These are phyloP conservation scores for Entomortierella lignicola DNA, from an alignment of 192 early-diverging fungal genomes.

Conservation along the genomic window DNA sequence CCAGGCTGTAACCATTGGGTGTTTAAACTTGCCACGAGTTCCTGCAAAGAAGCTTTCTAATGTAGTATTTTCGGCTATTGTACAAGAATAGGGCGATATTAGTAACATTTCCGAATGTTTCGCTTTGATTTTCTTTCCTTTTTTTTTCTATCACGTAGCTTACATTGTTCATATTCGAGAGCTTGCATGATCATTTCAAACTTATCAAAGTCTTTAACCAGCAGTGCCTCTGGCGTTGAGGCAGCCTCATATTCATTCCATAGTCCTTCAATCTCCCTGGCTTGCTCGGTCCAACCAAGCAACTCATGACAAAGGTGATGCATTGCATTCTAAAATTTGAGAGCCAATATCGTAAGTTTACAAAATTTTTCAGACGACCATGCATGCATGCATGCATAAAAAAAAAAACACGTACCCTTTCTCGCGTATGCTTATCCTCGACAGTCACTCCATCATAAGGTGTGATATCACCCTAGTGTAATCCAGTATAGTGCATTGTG, in stretches of 20 bases:
- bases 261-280: slow-evolving; percentile 77
- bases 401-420: slow-evolving; percentile 57
- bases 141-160: not conserved
- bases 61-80: slow-evolving; percentile 62
- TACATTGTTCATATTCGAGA: slow-evolving; percentile 88
- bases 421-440: slow-evolving; percentile 79
- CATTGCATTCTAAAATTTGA: slow-evolving; percentile 79
- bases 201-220: slow-evolving; percentile 95
- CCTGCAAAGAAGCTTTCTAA: slow-evolving; percentile 86
- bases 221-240: slow-evolving; percentile 75
- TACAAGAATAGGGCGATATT: not conserved
- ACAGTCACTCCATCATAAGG: slow-evolving; percentile 83
- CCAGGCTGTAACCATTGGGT: slow-evolving; percentile 86
- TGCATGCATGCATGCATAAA: too few relatives aligned
- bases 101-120: not conserved
- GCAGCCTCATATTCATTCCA: slow-evolving; percentile 92
- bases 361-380: too few relatives aligned
- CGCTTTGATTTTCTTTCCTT: not conserved
- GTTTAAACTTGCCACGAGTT: slow-evolving; percentile 83
- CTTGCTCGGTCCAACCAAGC: slow-evolving; percentile 65
- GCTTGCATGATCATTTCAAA: slow-evolving; percentile 97
- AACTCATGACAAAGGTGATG: slow-evolving; percentile 64
- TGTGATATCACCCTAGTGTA: slow-evolving; percentile 86
- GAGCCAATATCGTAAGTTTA: too few relatives aligned
- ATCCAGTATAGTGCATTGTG: not conserved